Evolutionary conservation across 805 yeast species (phyloP), one percentile per base, ranked within the genome.

Genomic region (Pichia occidentalis): DNA sequence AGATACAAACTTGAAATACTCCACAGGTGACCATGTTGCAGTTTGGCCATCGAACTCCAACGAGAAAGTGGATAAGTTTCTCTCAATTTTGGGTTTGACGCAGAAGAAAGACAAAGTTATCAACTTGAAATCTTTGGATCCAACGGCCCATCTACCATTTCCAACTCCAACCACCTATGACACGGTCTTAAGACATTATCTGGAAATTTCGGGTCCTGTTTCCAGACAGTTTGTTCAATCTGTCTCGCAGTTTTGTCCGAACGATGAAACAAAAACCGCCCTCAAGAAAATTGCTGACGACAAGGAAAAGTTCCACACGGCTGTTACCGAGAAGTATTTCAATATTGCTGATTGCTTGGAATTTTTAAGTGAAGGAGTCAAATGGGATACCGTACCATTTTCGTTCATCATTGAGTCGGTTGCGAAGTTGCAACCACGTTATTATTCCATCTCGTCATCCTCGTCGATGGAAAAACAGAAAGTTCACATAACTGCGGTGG

Each of bases 1-100:
- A 1, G 74, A 65, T 21, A 71, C 90, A 4, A 81, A 80, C 52
- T 67, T 92, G 54, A 77, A 80, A 51, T 90, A 90, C 62, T 69
- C 90, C 33, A 90, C 98, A 4, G 98, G 98, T 60, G 98, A 90
- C 59, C 97, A 90, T 63, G 63, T 92, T 45, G 97, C 95, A 12
- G 67, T 92, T 40, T 85, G 96, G 94, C 92, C 97, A 24, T 85
- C 92, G 18, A 90, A 90, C 61, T 68, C 95, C 2, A 68, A 80
- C 53, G 85, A 79, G 57, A 76, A 83, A 51, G 80, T 87, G 24
- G 69, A 65, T n/a, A 66, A 69, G 29, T 82, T 92, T 50, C 63
- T 82, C 43, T 49, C 63, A 32, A 77, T 83, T 5, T 75, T 90
- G 38, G 80, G 74, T 24, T 68, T 88, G 42, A 51, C 60, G 11